Evolutionary conservation across 352 stramenopile genomes (phyloP), one percentile per base, ranked within the genome.

Genomic region (Globisporangium perplexum): DNA sequence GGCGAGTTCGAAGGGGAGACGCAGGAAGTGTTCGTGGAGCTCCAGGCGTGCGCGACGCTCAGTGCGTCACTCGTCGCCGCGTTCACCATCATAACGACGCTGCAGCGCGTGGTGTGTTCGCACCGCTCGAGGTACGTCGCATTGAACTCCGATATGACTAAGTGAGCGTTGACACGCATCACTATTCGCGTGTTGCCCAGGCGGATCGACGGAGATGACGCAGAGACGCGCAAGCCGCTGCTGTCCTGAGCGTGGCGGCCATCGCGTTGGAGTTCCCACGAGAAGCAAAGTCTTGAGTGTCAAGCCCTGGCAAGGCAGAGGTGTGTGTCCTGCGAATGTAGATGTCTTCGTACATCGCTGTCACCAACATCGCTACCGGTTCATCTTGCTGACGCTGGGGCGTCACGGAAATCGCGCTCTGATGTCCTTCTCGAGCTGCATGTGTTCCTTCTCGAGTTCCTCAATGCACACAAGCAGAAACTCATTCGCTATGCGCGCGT

Each of bases 41-140:
- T 87, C 24, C 78, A 87, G 47, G 61, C 69, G 0, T 63, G 59
- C 5, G 73, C 69, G 15, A 66, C 59, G 33, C 57, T 84, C 12
- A 57, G 59, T 0, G 67, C 57, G 26, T 60, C 63, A 1, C 58
- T 77, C 0, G 26, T 81, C n/a, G 30, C 54, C 2, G 46, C 52
- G 0, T 66, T 69, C 46, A 48, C 63, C 17, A 18, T 72, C 20
- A 61, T 72, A 7, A 66, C 60, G 8, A 61, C 38, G 20, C 55
- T 60, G 33, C 68, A 68, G 46, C 66, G 53, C 44, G 24, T 53
- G 18, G 22, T 59, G 26, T 26, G 45, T 59, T 20, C 26, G 36
- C 31, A 7, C 22, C 7, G 3, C 43, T 33, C 11, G 17, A n/a
- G 4, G 15, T 50, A 26, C 17, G 45, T 46, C 12, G 18, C 3